Conservation (phyloP, 768 basidiomycete genomes). For the Botryobasidium botryosum region DNA sequence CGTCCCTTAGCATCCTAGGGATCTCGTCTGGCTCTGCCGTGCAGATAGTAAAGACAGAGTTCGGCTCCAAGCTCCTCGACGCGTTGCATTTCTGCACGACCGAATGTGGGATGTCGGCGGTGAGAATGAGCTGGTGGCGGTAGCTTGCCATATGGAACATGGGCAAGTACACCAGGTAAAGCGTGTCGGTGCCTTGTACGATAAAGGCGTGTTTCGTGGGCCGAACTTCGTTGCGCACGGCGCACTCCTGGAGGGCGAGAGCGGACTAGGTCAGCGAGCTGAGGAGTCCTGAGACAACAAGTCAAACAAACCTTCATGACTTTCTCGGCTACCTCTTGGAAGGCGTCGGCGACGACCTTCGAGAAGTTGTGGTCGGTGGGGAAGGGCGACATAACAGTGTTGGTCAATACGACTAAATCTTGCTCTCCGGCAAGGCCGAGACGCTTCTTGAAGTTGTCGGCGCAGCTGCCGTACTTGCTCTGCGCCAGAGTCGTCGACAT, state of each 20-base stretch:
- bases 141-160: conserved; percentile 24
- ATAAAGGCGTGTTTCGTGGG: conserved; percentile 23
- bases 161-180: conserved; percentile 23
- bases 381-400: conserved; percentile 29
- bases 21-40: background rate
- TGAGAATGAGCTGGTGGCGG: conserved; percentile 25
- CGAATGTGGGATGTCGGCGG: conserved; percentile 16
- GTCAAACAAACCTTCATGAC: conserved; percentile 19
- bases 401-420: conserved; percentile 24
- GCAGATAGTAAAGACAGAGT: background rate
- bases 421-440: conserved; percentile 19
- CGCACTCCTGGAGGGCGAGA: conserved; percentile 11
- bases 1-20: background rate
- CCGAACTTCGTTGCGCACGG: conserved; percentile 21
- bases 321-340: conserved; percentile 21
- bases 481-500: conserved; percentile 21
- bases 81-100: conserved; percentile 11
- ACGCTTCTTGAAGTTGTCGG: conserved; percentile 24
- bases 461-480: conserved; percentile 22
- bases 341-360: conserved; percentile 18
- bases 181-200: conserved; percentile 22
- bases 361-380: conserved; percentile 8
- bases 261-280: conserved; percentile 14
- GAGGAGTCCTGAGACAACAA: background rate
- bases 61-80: background rate